These are phyloP conservation scores for Penicillium argentinense DNA, from an alignment of 495 filamentous ascomycete species.

Conservation along the genomic window DNA sequence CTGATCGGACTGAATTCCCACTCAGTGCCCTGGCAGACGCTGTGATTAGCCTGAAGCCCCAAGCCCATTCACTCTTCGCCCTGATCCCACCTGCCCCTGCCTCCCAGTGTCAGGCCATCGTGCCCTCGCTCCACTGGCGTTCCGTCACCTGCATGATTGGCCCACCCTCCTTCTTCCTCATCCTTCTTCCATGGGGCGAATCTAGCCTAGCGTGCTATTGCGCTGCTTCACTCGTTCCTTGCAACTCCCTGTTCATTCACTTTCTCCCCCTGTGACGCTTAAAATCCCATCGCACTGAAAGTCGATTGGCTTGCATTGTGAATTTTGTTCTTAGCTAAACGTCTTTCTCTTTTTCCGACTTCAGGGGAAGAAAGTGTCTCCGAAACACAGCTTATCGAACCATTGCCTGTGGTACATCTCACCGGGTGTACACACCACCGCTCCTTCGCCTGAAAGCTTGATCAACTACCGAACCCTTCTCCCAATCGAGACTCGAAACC, in stretches of 20 bases:
- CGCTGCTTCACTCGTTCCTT: conserved; percentile 13
- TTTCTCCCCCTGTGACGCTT: conserved; percentile 1
- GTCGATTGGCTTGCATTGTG: conserved; percentile 2
- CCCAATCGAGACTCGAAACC: background rate
- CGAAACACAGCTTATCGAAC: conserved; percentile 29
- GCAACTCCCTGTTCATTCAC: background rate
- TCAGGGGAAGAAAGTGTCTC: conserved; percentile 21
- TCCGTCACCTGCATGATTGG: conserved; percentile 37
- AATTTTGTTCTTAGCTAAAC: conserved; percentile 13
- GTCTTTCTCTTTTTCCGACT: conserved; percentile 6
- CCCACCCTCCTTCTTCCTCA: conserved; percentile 19
- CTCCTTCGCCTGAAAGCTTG: background rate
- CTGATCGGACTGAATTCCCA: conserved; percentile 23
- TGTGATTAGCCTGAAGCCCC: conserved; percentile 22
- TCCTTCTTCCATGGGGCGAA: conserved; percentile 23
- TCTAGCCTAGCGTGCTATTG: conserved; percentile 12
- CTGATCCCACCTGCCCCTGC: conserved; percentile 22
- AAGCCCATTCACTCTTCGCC: conserved; percentile 16
- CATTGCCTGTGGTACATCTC: conserved; percentile 12
- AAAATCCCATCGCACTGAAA: background rate
- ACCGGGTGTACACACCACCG: background rate
- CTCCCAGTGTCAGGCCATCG: conserved; percentile 40
- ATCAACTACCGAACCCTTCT: background rate
- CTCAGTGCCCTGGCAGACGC: conserved; percentile 6
- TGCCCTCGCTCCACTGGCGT: conserved; percentile 31